Evolutionary conservation across 441 rosid genomes (phyloP), one percentile per base, ranked within the genome.

Genomic region (Metrosideros polymorpha): DNA sequence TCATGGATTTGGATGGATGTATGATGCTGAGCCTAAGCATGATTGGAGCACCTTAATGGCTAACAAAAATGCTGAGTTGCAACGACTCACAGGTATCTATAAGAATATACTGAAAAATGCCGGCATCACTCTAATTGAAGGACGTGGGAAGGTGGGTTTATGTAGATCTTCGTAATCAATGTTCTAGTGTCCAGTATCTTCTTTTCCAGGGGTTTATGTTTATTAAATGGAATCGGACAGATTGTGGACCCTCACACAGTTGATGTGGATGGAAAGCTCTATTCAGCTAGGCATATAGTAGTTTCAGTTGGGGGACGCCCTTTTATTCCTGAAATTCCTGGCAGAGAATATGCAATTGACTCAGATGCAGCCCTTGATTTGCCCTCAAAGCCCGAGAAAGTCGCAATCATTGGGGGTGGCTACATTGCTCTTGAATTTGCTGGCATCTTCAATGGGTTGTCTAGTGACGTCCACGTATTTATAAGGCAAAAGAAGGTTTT

Each of bases 351-450:
- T 85, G 97, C 92, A 0, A 95, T 97, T 53, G 99, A 95, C 91
- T 95, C 98, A 22, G 99, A 95, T 91, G 95, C 92, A 10, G 98
- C 99, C 10, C 99, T 95, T 87, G 98, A 97, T 94, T 91, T 97
- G 92, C 96, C 98, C 51, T 89, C 96, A 14, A 94, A 93, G 89
- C 99, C 98, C 1, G 90, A 90, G 89, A 97, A 91, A 89, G 91
- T 96, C 82, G 98, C 99, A 6, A 95, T 96, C 9, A 92, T 95
- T 86, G 99, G 99, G 82, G 98, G 98, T 86, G 99, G 99, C 39
- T 95, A 97, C 89, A 97, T 96, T 66, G 99, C 98, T 22, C 84
- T 96, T 89, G 98, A 97, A 91, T 96, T 97, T 89, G 98, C 97
- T 22, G 98, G 98, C 55, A 96, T 97, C 89, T 96, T 96, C 87